Percentiles rank a stretch among this genome's conserved stretches.
Conservation (phyloP, 306 rosid species). For the Castanea crenata region DNA sequence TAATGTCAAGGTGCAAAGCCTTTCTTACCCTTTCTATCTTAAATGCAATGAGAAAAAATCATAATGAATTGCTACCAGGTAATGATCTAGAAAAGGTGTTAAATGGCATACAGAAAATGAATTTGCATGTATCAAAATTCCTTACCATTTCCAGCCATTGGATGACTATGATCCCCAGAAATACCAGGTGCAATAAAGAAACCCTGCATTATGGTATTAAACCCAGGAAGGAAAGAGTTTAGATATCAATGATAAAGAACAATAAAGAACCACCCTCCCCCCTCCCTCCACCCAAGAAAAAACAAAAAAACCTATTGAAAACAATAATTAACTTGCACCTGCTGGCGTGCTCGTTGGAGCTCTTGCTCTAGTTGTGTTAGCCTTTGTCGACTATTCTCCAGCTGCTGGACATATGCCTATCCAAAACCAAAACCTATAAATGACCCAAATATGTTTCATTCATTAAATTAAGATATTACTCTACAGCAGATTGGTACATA, state of each 20-base stretch:
- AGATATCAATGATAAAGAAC: background rate
- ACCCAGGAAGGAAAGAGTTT: background rate
- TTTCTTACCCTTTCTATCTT: background rate
- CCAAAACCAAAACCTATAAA: conserved; percentile 52
- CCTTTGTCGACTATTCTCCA: conserved; percentile 63
- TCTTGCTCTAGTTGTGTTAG: conserved; percentile 77
- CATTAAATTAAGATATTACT: conserved; percentile 18
- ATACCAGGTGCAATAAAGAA: conserved; percentile 32
- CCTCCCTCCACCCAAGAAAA: too few relatives aligned
- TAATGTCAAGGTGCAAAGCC: background rate
- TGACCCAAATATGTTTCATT: conserved; percentile 38
- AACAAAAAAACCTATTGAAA: background rate
- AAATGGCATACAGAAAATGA: background rate
- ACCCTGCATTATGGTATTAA: conserved; percentile 41
- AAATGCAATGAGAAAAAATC: background rate
- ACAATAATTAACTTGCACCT: conserved; percentile 43
- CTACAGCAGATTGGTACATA: background rate
- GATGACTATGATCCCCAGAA: conserved; percentile 43
- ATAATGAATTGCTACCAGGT: background rate
- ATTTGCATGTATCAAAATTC: background rate
- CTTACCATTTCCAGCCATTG: conserved; percentile 55
- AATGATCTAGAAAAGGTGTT: background rate
- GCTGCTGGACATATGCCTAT: conserved; percentile 88
- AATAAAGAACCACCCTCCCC: background rate
- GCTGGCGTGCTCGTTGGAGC: conserved; percentile 68